phyloP scores from a whole-genome alignment of 2,329 filamentous ascomycete genomes.

The Colletotrichum aenigma region DNA sequence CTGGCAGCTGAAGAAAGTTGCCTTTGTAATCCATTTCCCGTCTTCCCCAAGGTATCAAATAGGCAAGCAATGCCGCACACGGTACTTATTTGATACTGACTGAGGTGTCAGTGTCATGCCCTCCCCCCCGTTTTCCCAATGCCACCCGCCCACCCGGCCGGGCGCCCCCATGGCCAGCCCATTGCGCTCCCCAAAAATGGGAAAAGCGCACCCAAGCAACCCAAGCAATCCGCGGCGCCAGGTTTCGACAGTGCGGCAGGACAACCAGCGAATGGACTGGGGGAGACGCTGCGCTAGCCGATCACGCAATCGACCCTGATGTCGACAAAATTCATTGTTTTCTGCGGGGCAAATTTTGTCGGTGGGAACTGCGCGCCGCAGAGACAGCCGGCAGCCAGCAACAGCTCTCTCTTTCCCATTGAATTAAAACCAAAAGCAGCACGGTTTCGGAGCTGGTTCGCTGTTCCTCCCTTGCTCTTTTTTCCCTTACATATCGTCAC shows the following conservation, averaged over 20 bases:
- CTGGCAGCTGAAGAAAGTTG: background rate
- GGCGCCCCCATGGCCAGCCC: background rate
- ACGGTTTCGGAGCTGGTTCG: conserved; percentile 6
- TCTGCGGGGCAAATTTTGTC: conserved; percentile 17
- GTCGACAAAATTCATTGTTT: conserved; percentile 22
- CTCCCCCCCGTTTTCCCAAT: background rate
- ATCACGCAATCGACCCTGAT: conserved; percentile 37
- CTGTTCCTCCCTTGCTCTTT: background rate
- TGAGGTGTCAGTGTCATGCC: background rate
- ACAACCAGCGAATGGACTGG: conserved; percentile 16
- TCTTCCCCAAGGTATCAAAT: background rate
- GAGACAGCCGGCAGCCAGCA: background rate
- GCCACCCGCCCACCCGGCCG: background rate
- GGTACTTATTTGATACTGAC: background rate
- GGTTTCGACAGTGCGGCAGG: conserved; percentile 8
- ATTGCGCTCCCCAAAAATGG: background rate
- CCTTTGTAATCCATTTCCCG: background rate
- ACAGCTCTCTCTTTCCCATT: background rate
- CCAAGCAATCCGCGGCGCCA: conserved; percentile 3
- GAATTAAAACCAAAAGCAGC: conserved; percentile 13
- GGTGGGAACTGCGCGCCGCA: conserved; percentile 8
- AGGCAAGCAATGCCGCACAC: background rate
- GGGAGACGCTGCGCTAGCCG: conserved; percentile 29
- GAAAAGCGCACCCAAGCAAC: background rate
- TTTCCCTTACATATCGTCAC: background rate